Evolutionary conservation across 2,329 filamentous ascomycete genomes (phyloP), one percentile per base, ranked within the genome.

Genomic region (Phyllosticta paracitricarpa): DNA sequence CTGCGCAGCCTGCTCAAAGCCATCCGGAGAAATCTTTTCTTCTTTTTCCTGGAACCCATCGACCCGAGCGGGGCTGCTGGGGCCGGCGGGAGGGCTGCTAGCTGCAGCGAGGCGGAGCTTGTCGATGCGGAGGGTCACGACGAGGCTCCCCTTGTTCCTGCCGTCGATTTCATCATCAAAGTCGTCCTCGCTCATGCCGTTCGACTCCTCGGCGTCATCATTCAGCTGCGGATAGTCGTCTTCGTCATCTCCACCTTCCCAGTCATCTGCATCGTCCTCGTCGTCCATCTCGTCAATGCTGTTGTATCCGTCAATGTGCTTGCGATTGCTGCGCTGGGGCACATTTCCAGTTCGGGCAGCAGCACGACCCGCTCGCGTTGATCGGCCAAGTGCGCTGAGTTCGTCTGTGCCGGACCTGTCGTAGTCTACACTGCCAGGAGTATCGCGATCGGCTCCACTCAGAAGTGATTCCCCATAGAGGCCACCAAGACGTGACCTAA

Each of bases 191-290:
- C 72, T 66, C 35, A 64, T 67, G 61, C 70, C 69, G 25, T 67
- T 65, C 65, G 55, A 57, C 5, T 70, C 72, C 51, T 85, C 82
- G n/a, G 86, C 84, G 7, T 82, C 80, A 8, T 78, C 77, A 40
- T 86, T 83, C 3, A 78, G 77, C 54, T 82, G 82, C 58, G 83
- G 79, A 0, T 84, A 82, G 19, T 87, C 79, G 58, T 89, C 86
- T 5, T 86, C 86, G 26, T 86, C 88, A 62, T 91, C 89, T 10
- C 86, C 89, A 57, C 88, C 87, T 54, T 91, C 87, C 70, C 85
- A 89, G 65, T 89, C 87, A 63, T 84, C 86, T 5, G 76, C 80
- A 59, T 87, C 87, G 6, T 85, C 86, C 53, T 83, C 84, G 8
- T 89, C 87, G 14, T 89, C 84, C 71, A 79, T 84, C 68, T 84